Evolutionary conservation across 2,329 filamentous ascomycete genomes (phyloP), one percentile per base, ranked within the genome.

Genomic region (Septoria linicola): DNA sequence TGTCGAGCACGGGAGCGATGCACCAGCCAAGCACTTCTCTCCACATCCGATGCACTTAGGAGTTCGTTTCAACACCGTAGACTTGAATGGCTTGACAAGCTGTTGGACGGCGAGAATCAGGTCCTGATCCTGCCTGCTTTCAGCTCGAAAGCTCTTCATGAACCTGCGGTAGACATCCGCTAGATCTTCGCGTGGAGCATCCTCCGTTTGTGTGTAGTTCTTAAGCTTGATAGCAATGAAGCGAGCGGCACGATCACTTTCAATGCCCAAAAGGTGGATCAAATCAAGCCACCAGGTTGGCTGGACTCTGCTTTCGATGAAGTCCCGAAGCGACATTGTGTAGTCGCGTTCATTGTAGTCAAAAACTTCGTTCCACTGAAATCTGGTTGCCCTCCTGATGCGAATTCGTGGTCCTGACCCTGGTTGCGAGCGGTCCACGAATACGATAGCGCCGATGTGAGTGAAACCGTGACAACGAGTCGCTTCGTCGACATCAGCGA

Each of bases 241-340:
- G 10, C 51, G 45, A 5, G 51, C 46, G 8, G 54, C 51, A 4
- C 54, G 42, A 17, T 57, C 51, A 30, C 27, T 40, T 16, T 40
- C 42, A 23, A 53, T 51, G 20, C 25, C 34, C 14, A 58, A 36
- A n/a, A 58, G 32, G 35, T 58, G 43, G 10, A 52, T 17, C n/a
- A 49, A 20, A 37, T 58, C 55, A 16, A 30, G 49, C 25, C 30
- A 52, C 55, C 55, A 58, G 10, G 35, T 16, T 2, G 43, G 21
- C 20, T 31, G 25, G 23, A 36, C n/a, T 19, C 41, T 41, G 17
- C 20, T 14, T 21, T 40, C 27, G 21, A 48, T 39, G 41, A 55
- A 58, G 17, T 53, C 41, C 11, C 41, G 41, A 10, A 52, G 30
- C 3, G 41, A 14, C 19, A 52, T 23, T 4, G 40, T 36, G 37